Base-by-base conservation (phyloP, 176 grass and related monocot species). In the Leersia perrieri region DNA sequence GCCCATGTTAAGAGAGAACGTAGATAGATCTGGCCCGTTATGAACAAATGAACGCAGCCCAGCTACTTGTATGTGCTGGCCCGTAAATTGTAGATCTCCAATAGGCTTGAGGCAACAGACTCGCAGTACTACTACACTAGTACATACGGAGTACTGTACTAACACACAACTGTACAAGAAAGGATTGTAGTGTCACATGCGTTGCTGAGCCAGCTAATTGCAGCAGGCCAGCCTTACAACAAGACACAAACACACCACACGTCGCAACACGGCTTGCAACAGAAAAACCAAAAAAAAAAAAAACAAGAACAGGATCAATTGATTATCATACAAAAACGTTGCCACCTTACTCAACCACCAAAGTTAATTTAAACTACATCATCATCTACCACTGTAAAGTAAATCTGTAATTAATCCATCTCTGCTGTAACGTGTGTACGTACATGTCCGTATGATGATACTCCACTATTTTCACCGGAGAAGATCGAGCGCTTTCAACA, bases 401-500 rank as follows among this genome's bases (percentile, higher is more conserved):
- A 53, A 53, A 22, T 41, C 39, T 41, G 39, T 53, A 53, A 53
- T 53, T 22, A 53, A 53, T 53, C 49, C 49, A 53, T 53, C 47
- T 53, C 47, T 22, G 16, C 16, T 53, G 49, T 18, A 40, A 40
- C 38, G 38, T 16, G 11, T 22, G 18, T 53, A 10, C 42, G 33
- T 41, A 33, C 60, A 38, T 66, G 38, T 66, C 27, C 7, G 3
- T 34, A 8, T 61, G 28, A n/a, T n/a, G n/a, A n/a, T n/a, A n/a
- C n/a, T n/a, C n/a, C n/a, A n/a, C n/a, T n/a, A n/a, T n/a, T n/a
- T n/a, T 92, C 80, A 97, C 28, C 85, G 78, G 85, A 94, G 94
- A 72, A 97, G 90, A 18, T 75, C 30, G 16, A 94, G 63, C 36
- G 87, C 87, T 72, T 82, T 89, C 11, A 41, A 67, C 1, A 97